These are phyloP conservation scores for Curvularia verruculosa DNA, from an alignment of 2,329 filamentous ascomycete species.

Conservation along the genomic window DNA sequence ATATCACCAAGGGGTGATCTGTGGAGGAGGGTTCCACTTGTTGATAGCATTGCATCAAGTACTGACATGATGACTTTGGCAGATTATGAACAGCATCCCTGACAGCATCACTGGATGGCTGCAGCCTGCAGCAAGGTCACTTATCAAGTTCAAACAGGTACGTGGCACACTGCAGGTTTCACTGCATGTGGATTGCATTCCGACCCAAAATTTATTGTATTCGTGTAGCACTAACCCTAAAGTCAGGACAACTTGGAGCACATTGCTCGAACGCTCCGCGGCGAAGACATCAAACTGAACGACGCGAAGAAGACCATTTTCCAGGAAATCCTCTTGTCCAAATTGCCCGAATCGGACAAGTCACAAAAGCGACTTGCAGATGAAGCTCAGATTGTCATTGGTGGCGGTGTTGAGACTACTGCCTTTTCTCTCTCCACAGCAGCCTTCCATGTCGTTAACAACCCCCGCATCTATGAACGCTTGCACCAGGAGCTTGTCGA, in stretches of 20 bases:
- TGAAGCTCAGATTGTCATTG: conserved; percentile 49
- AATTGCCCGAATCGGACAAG: conserved; percentile 46
- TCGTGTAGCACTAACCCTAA: background rate
- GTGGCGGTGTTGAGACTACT: conserved; percentile 50
- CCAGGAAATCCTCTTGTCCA: conserved; percentile 41
- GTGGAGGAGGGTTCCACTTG: background rate
- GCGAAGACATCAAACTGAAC: conserved; percentile 40
- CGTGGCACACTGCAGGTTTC: conserved; percentile 5
- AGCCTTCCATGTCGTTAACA: conserved; percentile 43
- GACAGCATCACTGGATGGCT: conserved; percentile 38
- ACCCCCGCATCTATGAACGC: conserved; percentile 37
- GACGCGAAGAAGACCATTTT: conserved; percentile 45
- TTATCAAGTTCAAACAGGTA: conserved; percentile 43
- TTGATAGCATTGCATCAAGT: background rate
- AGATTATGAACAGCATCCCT: conserved; percentile 45
- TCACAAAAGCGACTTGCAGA: conserved; percentile 46
- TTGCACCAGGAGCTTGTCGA: conserved; percentile 40
- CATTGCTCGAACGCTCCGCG: conserved; percentile 35
- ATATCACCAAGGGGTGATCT: background rate
- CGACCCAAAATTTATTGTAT: background rate
- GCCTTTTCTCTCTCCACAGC: conserved; percentile 41
- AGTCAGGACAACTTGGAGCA: conserved; percentile 15
- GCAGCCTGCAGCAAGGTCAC: conserved; percentile 39
- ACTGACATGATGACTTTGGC: background rate
- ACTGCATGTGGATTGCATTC: background rate